Conservation (phyloP, 331 rosid species). For the Ulmus americana region DNA sequence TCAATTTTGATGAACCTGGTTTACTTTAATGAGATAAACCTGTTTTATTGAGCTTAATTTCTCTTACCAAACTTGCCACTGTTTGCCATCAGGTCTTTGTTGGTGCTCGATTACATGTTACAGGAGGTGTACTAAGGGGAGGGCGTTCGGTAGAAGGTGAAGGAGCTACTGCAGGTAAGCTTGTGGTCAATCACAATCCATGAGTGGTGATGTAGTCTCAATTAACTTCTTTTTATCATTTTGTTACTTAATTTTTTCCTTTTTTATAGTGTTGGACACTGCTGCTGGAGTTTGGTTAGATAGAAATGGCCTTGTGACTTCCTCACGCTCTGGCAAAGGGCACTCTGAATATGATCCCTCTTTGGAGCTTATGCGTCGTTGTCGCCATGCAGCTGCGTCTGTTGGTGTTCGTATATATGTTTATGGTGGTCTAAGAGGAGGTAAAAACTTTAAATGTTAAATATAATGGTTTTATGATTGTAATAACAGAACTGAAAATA, state of each 20-base stretch:
- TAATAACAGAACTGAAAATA: background rate
- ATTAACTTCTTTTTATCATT: background rate
- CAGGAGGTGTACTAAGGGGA: slow-evolving; percentile 92
- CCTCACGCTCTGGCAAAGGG: slow-evolving; percentile 71
- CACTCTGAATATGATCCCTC: slow-evolving; percentile 60
- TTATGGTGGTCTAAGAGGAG: slow-evolving; percentile 94
- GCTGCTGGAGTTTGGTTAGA: slow-evolving; percentile 99
- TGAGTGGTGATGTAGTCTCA: slow-evolving; percentile 8
- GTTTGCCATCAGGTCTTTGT: slow-evolving; percentile 74
- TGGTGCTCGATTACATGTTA: slow-evolving; percentile 94
- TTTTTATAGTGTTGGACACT: slow-evolving; percentile 82
- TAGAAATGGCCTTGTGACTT: slow-evolving; percentile 82
- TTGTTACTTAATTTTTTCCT: background rate
- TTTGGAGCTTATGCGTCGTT: slow-evolving; percentile 94
- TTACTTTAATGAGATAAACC: slow-evolving; percentile 5
- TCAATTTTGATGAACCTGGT: background rate
- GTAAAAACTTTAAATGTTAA: slow-evolving; percentile 32
- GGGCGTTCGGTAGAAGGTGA: slow-evolving; percentile 97
- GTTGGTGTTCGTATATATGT: slow-evolving; percentile 71
- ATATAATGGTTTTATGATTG: background rate
- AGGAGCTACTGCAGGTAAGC: slow-evolving; percentile 78
- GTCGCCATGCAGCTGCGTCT: slow-evolving; percentile 97
- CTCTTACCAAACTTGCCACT: slow-evolving; percentile 15
- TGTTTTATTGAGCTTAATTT: slow-evolving; percentile 20
- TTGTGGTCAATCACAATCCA: slow-evolving; percentile 14